Evolutionary conservation across 1,284 basidiomycete species (phyloP), one percentile per base, ranked within the genome.

Genomic region (Ceratobasidium sp.): DNA sequence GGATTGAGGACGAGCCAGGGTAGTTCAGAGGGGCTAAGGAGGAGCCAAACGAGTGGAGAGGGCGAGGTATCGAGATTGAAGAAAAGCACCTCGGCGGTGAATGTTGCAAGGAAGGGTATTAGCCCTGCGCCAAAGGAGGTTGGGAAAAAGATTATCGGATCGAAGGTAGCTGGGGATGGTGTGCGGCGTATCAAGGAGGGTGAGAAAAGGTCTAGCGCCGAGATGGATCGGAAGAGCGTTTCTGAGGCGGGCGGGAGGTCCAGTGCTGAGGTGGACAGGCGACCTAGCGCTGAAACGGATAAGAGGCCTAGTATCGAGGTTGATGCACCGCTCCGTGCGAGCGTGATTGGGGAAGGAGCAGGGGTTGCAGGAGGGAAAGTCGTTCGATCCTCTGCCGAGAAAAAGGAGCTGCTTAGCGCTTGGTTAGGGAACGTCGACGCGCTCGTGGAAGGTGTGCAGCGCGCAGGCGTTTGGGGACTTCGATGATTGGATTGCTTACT

Each of bases 391-490:
- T 94, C 90, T 44, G 91, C 93, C 75, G 92, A 96, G 84, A 96
- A 96, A 85, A 95, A 93, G 83, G 89, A 90, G 80, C 82, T 94
- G 53, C 81, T 96, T 69, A 91, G 91, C 0, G 89, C 88, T 66
- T 91, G 95, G 89, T 81, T 96, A 62, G 94, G 93, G 1, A 96
- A 96, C 80, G 94, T 96, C 7, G 94, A 96, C 80, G 91, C 92
- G 60, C 86, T 96, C 9, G 93, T 96, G 3, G 92, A 94, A 78
- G 91, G 93, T 1, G 93, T 96, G 24, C 86, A 91, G 77, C 92
- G 90, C 82, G 93, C 92, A 0, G 93, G 93, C 0, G 90, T 95
- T 73, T 95, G 93, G 93, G 93, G 93, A 1, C 79, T 89, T 48
- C 71, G 71, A 50, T 59, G 50, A 71, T n/a, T n/a, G n/a, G n/a